Base-by-base conservation (phyloP, 1,284 basidiomycete genomes). In the Ustilago hordei region DNA sequence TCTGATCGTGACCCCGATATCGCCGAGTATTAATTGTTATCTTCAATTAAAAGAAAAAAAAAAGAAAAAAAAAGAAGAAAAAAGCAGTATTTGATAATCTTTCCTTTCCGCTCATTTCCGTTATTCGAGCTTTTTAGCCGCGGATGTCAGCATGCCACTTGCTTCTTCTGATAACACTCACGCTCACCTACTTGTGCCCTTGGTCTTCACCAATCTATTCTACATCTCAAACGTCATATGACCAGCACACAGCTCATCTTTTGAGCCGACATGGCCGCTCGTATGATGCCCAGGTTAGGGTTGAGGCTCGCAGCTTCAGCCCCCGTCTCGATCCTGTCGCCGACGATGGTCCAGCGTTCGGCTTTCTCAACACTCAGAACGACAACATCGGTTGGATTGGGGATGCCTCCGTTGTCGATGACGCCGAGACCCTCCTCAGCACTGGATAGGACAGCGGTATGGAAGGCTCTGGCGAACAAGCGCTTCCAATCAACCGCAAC, bases 401-500 rank as follows among this genome's bases (percentile, higher is more conserved):
- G 54, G 17, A 15, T 32, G 31, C 48, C 28, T 12, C 32, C 48
- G n/a, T 15, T 45, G 7, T 45, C 43, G 19, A 45, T 19, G n/a
- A 19, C 19, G 6, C 19, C 43, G 15, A 45, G 43, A 11, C n/a
- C 38, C 2, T 11, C 19, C 4, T 17, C 28, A 17, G 43, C n/a
- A 45, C 19, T 6, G 43, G n/a, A 17, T 19, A 45, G n/a, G 5
- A 7, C 43, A 45, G 43, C n/a, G n/a, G 19, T 45, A 17, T 45
- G 43, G 43, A 45, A 17, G 19, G 43, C 43, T 4, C 19, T 45
- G 41, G 39, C 38, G 19, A 55, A 17, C 53, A 57, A 55, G 17
- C 65, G 70, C 1, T 61, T 39, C 23, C 67, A 75, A 41, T 75
- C 72, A 0, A 66, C 72, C 11, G 55, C 60, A 12, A 19, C 60